Evolutionary conservation across 768 basidiomycete species (phyloP).

Genomic region (Guyanaporus albipodus): DNA sequence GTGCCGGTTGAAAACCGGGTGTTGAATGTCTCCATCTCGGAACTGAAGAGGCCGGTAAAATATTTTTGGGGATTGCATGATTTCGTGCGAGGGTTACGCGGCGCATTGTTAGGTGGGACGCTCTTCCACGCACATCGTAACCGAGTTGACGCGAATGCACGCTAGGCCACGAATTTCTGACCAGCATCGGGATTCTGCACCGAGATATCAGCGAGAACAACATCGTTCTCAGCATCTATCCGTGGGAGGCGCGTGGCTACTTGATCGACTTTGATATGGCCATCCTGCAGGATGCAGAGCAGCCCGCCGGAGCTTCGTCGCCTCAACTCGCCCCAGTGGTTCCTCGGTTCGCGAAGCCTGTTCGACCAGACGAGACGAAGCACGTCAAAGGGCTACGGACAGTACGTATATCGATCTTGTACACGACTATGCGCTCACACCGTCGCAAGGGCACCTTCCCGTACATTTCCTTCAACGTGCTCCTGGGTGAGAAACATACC

Average conservation of each 20-base stretch:
- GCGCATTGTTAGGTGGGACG: not conserved
- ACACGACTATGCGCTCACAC: too few species aligned
- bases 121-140: not conserved
- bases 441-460: not conserved
- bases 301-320: not conserved
- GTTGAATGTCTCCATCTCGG: not conserved
- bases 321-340: too few species aligned
- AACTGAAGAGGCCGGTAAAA: not conserved
- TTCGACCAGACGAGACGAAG: not conserved
- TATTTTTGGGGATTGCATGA: not conserved
- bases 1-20: not conserved
- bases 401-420: not conserved
- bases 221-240: not conserved
- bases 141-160: not conserved
- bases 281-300: not conserved
- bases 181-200: not conserved
- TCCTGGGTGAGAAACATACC: not conserved
- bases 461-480: not conserved
- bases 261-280: not conserved
- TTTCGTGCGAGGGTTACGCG: not conserved
- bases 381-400: not conserved
- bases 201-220: not conserved
- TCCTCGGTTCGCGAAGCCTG: too few species aligned
- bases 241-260: not conserved
- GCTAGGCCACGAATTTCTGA: not conserved